These are phyloP conservation scores for Arthrinium puccinioides DNA, from an alignment of 2,329 filamentous ascomycete genomes.

Conservation along the genomic window DNA sequence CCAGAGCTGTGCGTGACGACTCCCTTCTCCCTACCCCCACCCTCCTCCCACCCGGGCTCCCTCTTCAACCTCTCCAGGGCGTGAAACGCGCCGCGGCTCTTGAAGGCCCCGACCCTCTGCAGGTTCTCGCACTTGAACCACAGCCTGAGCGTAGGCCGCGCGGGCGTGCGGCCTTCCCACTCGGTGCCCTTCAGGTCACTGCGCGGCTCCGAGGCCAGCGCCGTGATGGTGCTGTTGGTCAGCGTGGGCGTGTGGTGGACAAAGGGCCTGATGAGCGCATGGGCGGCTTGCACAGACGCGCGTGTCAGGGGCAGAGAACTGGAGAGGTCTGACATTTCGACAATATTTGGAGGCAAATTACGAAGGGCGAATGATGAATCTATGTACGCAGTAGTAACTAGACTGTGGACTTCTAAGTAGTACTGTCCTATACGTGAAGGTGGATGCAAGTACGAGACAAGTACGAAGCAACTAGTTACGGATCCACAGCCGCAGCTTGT, in stretches of 20 bases:
- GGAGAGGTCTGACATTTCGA: slow-evolving; percentile 46
- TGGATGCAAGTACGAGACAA: no score
- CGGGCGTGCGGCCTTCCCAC: slow-evolving; percentile 40
- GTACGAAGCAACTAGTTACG: no score
- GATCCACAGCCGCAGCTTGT: no score
- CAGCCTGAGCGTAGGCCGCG: slow-evolving; percentile 56
- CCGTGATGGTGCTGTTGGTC: slow-evolving; percentile 68
- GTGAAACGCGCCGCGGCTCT: slow-evolving; percentile 85
- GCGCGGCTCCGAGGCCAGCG: slow-evolving; percentile 67
- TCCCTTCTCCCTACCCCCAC: slow-evolving; percentile 53
- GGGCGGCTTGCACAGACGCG: slow-evolving; percentile 63
- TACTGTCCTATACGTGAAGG: no score
- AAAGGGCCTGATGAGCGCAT: slow-evolving; percentile 63
- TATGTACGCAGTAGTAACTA: no score
- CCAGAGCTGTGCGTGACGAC: slow-evolving; percentile 89
- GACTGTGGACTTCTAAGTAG: no score
- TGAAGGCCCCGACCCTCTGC: slow-evolving; percentile 88
- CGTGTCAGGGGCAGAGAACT: slow-evolving; percentile 62
- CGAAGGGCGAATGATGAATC: no score
- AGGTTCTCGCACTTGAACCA: slow-evolving; percentile 97
- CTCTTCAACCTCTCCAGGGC: slow-evolving; percentile 63
- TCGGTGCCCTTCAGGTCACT: slow-evolving; percentile 47
- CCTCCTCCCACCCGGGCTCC: slow-evolving; percentile 54
- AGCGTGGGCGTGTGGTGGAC: slow-evolving; percentile 80
- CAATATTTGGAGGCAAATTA: no score